Evolutionary conservation across 1,284 basidiomycete species (phyloP), one percentile per base, ranked within the genome.

Genomic region (Cryptococcus wingfieldii): DNA sequence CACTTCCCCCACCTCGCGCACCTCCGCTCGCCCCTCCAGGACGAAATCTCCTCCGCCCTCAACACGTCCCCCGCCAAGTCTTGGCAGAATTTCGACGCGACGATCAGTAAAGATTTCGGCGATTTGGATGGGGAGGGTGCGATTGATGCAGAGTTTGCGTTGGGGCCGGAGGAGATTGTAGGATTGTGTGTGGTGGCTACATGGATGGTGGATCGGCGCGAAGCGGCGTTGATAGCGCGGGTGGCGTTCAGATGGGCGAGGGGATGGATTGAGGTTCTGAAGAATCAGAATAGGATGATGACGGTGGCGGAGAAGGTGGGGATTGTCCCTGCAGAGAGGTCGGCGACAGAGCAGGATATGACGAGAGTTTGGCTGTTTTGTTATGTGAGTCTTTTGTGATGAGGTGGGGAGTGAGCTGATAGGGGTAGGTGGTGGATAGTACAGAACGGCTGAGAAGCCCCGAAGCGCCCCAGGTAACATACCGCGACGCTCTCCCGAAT

Each of bases 121-220:
- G 63, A 59, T 45, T 39, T 49, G 12, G 64, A 59, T 14, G 58
- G 57, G 12, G 67, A 70, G 37, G 51, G 60, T 2, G 56, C 59
- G 14, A 55, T 70, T 13, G 73, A 76, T 60, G 67, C 69, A 13
- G 74, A 76, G 58, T 62, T 75, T 23, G 74, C 71, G 16, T 67
- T 76, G 28, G 74, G 74, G 1, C 72, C 74, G 13, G 74, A 76
- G 55, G 74, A 76, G 63, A 76, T 76, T 59, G 66, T 72, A 1
- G 72, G 62, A 19, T 64, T 67, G 14, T 69, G 66, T 49, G 56
- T 71, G 19, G 54, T 74, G 4, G 67, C 72, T 9, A 67, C 65
- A 34, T 75, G 68, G 47, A 70, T 68, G 57, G 60, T 58, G 1
- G 66, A 70, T 37, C 57, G 65, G 28, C 62, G 64, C 28, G 57